Percentiles rank a stretch among this genome's conserved stretches.
These are phyloP conservation scores for Cryptococcus jaspeensis DNA, from an alignment of 1,284 basidiomycete genomes.

Conservation along the genomic window DNA sequence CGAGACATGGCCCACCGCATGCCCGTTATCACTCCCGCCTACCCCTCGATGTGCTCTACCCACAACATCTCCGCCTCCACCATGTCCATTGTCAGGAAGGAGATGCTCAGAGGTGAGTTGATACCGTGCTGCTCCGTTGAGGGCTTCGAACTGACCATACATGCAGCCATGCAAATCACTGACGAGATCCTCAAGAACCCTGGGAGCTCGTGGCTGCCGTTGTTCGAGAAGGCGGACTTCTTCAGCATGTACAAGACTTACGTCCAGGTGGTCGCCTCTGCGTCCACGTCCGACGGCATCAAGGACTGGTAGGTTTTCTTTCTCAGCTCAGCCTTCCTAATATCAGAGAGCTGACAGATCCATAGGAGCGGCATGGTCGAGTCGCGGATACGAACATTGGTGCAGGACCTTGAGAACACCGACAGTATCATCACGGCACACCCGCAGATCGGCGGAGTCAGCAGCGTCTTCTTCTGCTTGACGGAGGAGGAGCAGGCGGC, in stretches of 20 bases:
- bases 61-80: conserved; percentile 97
- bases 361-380: conserved; percentile 94
- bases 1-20: conserved; percentile 91
- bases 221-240: conserved; percentile 94
- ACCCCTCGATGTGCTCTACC: conserved; percentile 99
- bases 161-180: conserved; percentile 80
- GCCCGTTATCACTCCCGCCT: conserved; percentile 99
- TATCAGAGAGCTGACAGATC: not conserved
- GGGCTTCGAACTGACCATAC: not conserved
- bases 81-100: conserved; percentile 93
- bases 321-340: not conserved
- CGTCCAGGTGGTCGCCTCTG: conserved; percentile 94
- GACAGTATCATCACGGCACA: conserved; percentile 89
- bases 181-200: conserved; percentile 72
- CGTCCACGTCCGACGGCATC: conserved; percentile 77
- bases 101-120: conserved; percentile 80
- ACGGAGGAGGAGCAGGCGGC: conserved; percentile 81
- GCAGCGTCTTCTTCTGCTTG: conserved; percentile 78
- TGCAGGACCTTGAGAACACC: conserved; percentile 96
- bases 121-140: not conserved
- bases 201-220: conserved; percentile 81
- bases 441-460: conserved; percentile 92
- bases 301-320: conserved; percentile 77
- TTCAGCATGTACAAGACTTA: conserved; percentile 98
- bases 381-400: conserved; percentile 89